A percentile compares a stretch with the other conserved stretches of the same genome.
phyloP scores from a whole-genome alignment of 306 rosid species.

The Biancaea sappan region DNA sequence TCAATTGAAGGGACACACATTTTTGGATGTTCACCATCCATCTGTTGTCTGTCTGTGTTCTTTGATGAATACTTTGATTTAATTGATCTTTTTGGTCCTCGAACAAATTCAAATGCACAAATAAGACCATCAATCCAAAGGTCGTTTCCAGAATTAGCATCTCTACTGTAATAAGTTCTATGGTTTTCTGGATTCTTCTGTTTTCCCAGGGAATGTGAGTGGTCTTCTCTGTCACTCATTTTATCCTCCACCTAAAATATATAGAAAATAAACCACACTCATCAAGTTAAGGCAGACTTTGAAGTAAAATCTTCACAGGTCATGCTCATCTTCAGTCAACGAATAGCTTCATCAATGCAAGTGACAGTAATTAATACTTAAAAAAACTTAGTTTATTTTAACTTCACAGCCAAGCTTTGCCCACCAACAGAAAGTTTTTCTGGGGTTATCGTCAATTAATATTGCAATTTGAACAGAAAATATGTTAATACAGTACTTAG shows the following conservation, averaged over 20 bases:
- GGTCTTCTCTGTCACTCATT: slow-evolving; percentile 43
- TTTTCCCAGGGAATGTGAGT: slow-evolving; percentile 33
- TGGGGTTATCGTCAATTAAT: background rate
- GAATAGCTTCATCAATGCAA: background rate
- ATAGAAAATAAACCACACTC: slow-evolving; percentile 25
- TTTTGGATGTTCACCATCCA: slow-evolving; percentile 41
- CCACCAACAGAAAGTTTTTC: slow-evolving; percentile 23
- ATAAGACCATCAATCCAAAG: slow-evolving; percentile 93
- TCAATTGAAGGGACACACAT: slow-evolving; percentile 40
- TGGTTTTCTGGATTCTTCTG: slow-evolving; percentile 49
- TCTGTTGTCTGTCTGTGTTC: slow-evolving; percentile 36
- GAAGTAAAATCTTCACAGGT: slow-evolving; percentile 4
- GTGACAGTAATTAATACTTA: background rate
- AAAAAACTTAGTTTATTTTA: background rate
- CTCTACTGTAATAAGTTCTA: slow-evolving; percentile 47
- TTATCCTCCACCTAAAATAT: slow-evolving; percentile 38
- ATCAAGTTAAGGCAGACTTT: slow-evolving; percentile 18
- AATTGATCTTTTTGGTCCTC: slow-evolving; percentile 47
- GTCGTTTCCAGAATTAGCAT: slow-evolving; percentile 49
- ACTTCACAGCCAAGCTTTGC: background rate
- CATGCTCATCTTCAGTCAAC: slow-evolving; percentile 5
- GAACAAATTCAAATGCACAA: slow-evolving; percentile 83
- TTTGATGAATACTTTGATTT: slow-evolving; percentile 43
- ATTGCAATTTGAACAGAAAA: slow-evolving; percentile 20
- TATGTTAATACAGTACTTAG: background rate